Percentiles rank a stretch among this genome's conserved stretches.
Conservation (phyloP, 2,329 filamentous ascomycete species). For the Fusarium sp. region DNA sequence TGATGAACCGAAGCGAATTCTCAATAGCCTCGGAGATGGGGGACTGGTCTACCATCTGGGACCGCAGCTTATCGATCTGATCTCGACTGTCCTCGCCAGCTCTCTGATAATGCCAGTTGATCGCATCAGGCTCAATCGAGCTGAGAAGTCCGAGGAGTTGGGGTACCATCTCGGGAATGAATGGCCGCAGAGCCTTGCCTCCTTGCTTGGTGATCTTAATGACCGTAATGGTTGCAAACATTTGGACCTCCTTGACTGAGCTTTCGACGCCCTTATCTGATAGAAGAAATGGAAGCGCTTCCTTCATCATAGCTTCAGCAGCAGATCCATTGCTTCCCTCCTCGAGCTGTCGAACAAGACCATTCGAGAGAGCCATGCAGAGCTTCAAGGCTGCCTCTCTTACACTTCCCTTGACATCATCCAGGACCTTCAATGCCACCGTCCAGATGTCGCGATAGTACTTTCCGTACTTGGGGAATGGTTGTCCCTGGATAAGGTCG, state of each 20-base stretch:
- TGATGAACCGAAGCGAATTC: constrained; percentile 85
- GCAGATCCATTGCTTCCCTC: constrained; percentile 78
- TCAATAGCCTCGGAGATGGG: constrained; percentile 95
- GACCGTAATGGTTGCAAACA: constrained; percentile 85
- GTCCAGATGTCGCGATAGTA: constrained; percentile 90
- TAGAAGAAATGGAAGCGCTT: constrained; percentile 90
- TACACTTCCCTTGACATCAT: constrained; percentile 95
- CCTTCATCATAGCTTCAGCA: constrained; percentile 82
- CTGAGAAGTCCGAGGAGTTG: constrained; percentile 85
- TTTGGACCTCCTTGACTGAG: constrained; percentile 86
- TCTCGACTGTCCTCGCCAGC: constrained; percentile 88
- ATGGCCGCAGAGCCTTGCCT: constrained; percentile 81
- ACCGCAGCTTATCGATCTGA: constrained; percentile 88
- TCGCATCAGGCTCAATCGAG: constrained; percentile 86
- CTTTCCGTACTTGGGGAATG: constrained; percentile 81
- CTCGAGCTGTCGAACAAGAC: constrained; percentile 86
- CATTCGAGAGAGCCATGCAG: constrained; percentile 86
- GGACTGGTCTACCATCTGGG: constrained; percentile 84
- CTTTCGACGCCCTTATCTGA: constrained; percentile 92
- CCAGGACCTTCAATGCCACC: constrained; percentile 88
- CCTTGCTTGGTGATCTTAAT: constrained; percentile 92
- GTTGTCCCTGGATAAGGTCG: constrained; percentile 86
- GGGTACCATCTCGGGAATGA: constrained; percentile 84
- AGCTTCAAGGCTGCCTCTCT: constrained; percentile 83
- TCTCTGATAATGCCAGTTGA: constrained; percentile 94